Conservation (phyloP, 371 early-diverging fungal genomes). For the Mortierella sp. region DNA sequence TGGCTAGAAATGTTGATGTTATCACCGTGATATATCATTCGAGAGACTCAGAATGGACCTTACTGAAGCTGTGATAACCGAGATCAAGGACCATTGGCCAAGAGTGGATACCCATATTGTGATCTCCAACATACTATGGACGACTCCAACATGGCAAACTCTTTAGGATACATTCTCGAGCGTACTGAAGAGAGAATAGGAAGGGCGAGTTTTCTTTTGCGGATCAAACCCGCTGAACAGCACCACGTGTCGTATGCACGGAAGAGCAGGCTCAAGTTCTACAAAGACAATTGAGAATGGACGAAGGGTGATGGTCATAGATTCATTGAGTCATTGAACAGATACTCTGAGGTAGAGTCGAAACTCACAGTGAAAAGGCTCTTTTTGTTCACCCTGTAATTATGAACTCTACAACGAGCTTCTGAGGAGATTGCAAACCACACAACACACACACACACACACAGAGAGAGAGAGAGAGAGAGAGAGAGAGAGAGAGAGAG, state of each 20-base stretch:
- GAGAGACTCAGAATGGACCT: slow-evolving; percentile 1
- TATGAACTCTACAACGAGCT: too few relatives aligned
- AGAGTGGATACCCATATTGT: slow-evolving; percentile 59
- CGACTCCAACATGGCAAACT: slow-evolving; percentile 70
- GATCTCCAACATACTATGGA: slow-evolving; percentile 71
- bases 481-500: too few relatives aligned
- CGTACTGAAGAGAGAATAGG: slow-evolving; percentile 55
- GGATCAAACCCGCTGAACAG: slow-evolving; percentile 64
- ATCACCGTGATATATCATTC: slow-evolving; percentile 21
- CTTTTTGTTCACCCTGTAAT: too few relatives aligned
- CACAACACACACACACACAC: too few relatives aligned
- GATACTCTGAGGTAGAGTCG: too few relatives aligned
- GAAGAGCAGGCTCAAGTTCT: slow-evolving; percentile 47
- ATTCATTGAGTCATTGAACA: too few relatives aligned
- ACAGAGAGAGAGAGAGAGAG: too few relatives aligned
- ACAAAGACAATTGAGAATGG: slow-evolving; percentile 33
- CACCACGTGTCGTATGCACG: slow-evolving; percentile 44
- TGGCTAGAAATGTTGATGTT: slow-evolving; percentile 26
- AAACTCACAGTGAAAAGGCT: too few relatives aligned
- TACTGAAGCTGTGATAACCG: background rate
- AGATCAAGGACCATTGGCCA: background rate
- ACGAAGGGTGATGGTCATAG: too few relatives aligned
- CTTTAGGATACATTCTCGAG: slow-evolving; percentile 57
- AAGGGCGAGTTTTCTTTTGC: slow-evolving; percentile 70
- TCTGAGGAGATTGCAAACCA: too few relatives aligned